Conservation (phyloP, 2,329 filamentous ascomycete genomes). For the Lachnellula hyalina region DNA sequence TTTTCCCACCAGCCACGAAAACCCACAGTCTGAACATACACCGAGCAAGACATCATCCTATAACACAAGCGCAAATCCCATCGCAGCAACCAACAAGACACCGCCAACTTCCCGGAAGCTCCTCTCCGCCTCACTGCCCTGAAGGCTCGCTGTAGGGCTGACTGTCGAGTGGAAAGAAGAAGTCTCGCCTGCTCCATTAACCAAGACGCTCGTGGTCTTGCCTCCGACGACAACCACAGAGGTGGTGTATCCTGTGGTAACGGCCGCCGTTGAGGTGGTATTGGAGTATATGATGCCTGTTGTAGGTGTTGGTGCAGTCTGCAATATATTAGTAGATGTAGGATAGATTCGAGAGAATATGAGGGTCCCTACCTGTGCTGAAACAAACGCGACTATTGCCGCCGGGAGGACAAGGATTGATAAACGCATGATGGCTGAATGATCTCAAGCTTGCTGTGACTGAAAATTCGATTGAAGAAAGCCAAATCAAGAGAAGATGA, state of each 20-base stretch:
- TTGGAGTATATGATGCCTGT: background rate
- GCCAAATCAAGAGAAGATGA: no score
- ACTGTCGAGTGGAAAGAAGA: background rate
- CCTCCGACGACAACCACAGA: background rate
- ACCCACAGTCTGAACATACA: no score
- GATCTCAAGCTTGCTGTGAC: background rate
- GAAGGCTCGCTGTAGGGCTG: background rate
- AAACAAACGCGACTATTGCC: background rate
- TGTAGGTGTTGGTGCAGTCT: background rate
- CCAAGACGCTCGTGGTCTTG: background rate
- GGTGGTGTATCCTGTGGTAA: no score
- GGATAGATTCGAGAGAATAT: background rate
- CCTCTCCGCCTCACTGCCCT: background rate
- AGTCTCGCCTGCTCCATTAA: background rate
- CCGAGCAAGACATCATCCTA: background rate
- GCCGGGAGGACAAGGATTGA: slow-evolving; percentile 4
- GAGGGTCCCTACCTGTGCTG: background rate
- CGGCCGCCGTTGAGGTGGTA: background rate
- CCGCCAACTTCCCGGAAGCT: no score
- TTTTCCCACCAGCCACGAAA: no score
- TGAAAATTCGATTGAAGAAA: background rate
- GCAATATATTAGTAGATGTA: background rate
- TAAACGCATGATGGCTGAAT: slow-evolving; percentile 1
- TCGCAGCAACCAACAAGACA: background rate
- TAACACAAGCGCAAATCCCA: background rate